Evolutionary conservation across 2,329 filamentous ascomycete species (phyloP).

Genomic region (Aspergillus tubingensis): DNA sequence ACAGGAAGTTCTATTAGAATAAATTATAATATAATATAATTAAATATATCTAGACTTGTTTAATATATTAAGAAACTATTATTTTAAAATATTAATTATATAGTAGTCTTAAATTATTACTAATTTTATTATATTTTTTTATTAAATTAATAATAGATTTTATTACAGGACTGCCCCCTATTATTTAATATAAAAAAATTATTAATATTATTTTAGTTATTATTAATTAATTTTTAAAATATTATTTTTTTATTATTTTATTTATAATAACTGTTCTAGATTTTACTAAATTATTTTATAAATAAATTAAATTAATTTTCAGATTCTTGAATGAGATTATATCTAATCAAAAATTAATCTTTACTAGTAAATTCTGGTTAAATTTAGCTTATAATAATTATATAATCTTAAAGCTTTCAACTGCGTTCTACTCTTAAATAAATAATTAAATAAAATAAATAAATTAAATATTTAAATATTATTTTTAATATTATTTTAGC

Average conservation of each 20-base stretch:
- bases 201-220: background rate
- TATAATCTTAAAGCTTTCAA: background rate
- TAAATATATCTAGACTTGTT: background rate
- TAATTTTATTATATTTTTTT: background rate
- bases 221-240: too few relatives aligned
- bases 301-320: background rate
- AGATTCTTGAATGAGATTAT: background rate
- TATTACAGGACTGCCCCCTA: background rate
- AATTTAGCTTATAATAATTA: background rate
- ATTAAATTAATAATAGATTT: background rate
- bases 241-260: background rate
- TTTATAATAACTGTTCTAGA: background rate
- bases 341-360: background rate
- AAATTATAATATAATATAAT: background rate
- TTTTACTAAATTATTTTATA: background rate
- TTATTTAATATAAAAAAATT: background rate
- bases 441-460: too few relatives aligned
- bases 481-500: too few relatives aligned
- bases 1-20: too few relatives aligned
- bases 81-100: background rate
- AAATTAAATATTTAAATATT: too few relatives aligned
- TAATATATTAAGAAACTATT: background rate
- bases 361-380: background rate
- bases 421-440: too few relatives aligned
- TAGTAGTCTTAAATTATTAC: background rate